Evolutionary conservation across 1,284 basidiomycete species (phyloP).

Genomic region (Apiotrichum akiyoshidainum): DNA sequence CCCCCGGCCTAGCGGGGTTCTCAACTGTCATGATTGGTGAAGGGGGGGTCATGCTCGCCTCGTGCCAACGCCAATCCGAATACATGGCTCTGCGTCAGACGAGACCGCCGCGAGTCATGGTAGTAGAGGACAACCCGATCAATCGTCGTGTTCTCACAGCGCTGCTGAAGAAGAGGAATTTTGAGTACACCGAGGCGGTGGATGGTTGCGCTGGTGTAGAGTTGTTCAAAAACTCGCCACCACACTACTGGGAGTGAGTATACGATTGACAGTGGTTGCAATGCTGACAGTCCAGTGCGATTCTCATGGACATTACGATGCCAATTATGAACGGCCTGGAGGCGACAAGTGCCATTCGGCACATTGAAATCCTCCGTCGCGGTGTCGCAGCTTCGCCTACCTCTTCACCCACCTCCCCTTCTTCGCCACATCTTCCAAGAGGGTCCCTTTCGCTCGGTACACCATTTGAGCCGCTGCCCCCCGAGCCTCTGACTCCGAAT

Average conservation of each 20-base stretch:
- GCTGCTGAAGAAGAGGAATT: conserved; percentile 71
- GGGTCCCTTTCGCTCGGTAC: background rate
- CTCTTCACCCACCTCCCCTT: background rate
- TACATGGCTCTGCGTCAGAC: background rate
- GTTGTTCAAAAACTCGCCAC: conserved; percentile 10
- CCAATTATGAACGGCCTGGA: conserved; percentile 83
- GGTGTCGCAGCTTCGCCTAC: background rate
- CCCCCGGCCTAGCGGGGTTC: background rate
- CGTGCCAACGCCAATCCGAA: background rate
- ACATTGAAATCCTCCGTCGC: conserved; percentile 63
- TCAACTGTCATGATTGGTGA: conserved; percentile 53
- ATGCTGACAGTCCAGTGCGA: conserved; percentile 57
- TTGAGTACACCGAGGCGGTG: conserved; percentile 67
- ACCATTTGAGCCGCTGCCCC: background rate
- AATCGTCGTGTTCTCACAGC: conserved; percentile 59
- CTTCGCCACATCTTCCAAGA: background rate
- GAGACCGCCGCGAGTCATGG: conserved; percentile 58
- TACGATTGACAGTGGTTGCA: too few relatives aligned
- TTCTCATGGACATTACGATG: conserved; percentile 89
- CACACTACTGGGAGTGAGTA: conserved; percentile 57
- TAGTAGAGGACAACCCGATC: conserved; percentile 77
- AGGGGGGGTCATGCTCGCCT: conserved; percentile 54
- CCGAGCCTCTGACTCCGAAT: background rate
- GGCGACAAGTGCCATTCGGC: conserved; percentile 77
- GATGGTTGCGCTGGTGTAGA: conserved; percentile 14